Base-by-base conservation (phyloP, 805 yeast genomes). In the Zygosaccharomyces kombuchaensis region DNA sequence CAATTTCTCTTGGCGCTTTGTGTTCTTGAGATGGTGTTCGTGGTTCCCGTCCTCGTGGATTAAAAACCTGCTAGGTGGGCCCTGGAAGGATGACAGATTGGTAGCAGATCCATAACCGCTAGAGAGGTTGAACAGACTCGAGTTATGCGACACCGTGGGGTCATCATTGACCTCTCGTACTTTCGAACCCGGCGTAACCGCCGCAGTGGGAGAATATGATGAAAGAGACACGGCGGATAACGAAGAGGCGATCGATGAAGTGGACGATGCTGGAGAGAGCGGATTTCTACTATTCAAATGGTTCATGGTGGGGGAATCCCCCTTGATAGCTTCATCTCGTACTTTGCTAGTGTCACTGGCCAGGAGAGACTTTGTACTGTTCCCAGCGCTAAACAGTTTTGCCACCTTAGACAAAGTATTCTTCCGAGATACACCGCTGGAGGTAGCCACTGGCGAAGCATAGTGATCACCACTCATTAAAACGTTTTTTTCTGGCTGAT, bases 1-100 rank as follows among this genome's bases (percentile, higher is more conserved):
- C 30, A 85, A 63, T 55, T 84, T 85, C 58, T 85, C 95, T 63
- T 85, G 91, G 55, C 95, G 72, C 61, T 81, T 83, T 6, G 91
- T 82, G 36, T 83, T 81, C 48, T 80, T 75, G 48, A 91, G 71
- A 60, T 80, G 80, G 65, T 91, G 99, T 57, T 78, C 87, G 65
- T 91, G 99, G 9, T 68, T 51, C 4, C 95, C 95, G 54, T 82
- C 83, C 40, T 81, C 87, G 40, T 70, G 67, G 58, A 81, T 66
- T 16, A 69, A 56, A 59, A 82, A 82, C 35, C 90, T 59, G 17
- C 58, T 54, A 17, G 48, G 34, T 12, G 39, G 35, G 9, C 19
- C 36, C 30, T 40, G 43, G 8, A n/a, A n/a, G n/a, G 36, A 32
- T 12, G 38, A 36, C 19, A 40, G 34, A 17, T 34, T 40, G 9